Evolutionary conservation across 202 grass and related monocot species (phyloP).

Genomic region (Cymbopogon flexuosus): DNA sequence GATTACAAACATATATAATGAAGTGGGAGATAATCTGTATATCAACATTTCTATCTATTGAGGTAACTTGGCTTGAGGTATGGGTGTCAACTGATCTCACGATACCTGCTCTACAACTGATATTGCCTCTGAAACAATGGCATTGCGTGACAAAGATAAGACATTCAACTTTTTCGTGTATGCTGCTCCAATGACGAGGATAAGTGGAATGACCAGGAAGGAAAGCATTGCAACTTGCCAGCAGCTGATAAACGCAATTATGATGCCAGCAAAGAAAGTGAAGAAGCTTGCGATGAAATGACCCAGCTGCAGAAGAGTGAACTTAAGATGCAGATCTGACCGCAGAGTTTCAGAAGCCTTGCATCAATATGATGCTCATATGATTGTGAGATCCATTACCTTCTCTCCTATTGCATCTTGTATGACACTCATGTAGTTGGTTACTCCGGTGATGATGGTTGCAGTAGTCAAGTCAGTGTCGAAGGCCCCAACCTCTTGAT

Average conservation of each 20-base stretch:
- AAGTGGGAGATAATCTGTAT: background rate
- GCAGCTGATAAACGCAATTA: conserved; percentile 54
- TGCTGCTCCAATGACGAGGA: conserved; percentile 44
- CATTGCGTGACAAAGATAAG: conserved; percentile 29
- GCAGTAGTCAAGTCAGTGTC: conserved; percentile 59
- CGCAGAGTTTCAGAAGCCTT: background rate
- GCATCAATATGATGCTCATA: background rate
- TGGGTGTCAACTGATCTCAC: background rate
- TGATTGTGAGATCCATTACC: conserved; percentile 31
- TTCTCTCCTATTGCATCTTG: conserved; percentile 76
- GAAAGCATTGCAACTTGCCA: conserved; percentile 60
- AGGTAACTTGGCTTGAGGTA: background rate
- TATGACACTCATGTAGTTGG: conserved; percentile 61
- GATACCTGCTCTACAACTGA: conserved; percentile 62
- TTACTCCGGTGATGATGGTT: conserved; percentile 44
- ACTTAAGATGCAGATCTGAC: conserved; percentile 23
- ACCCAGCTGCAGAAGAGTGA: conserved; percentile 46
- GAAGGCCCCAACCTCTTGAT: conserved; percentile 56
- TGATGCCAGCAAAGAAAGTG: conserved; percentile 46
- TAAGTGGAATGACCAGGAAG: conserved; percentile 46
- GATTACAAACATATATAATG: background rate
- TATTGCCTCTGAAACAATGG: conserved; percentile 45
- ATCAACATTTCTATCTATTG: background rate
- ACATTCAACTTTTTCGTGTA: conserved; percentile 38
- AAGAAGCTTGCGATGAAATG: conserved; percentile 54